Evolutionary conservation across 2,329 filamentous ascomycete genomes (phyloP).

Genomic region (Calonectria honghensis): DNA sequence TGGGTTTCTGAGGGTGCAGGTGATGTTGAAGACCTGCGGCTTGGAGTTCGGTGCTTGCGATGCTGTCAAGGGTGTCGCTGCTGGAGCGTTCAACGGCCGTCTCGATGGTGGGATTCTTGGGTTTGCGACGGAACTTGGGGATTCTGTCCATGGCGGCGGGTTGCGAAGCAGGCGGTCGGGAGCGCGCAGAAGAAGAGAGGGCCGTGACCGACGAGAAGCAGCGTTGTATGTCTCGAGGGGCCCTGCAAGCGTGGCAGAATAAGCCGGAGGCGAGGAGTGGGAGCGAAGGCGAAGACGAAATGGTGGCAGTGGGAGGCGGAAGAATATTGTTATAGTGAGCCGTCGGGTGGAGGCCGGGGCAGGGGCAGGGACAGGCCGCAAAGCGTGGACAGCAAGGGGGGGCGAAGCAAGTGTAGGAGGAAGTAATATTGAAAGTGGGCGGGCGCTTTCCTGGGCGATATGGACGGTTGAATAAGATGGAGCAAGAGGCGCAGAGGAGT

Average conservation of each 20-base stretch:
- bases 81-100: conserved; percentile 61
- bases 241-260: conserved; percentile 30
- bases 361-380: conserved; percentile 47
- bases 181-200: conserved; percentile 35
- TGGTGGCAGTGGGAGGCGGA: conserved; percentile 41
- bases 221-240: conserved; percentile 42
- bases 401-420: conserved; percentile 42
- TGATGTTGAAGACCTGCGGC: conserved; percentile 49
- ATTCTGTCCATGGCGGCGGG: conserved; percentile 63
- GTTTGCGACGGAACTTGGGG: conserved; percentile 65
- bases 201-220: conserved; percentile 42
- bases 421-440: conserved; percentile 41
- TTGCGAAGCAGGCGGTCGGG: conserved; percentile 15
- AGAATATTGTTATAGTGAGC: conserved; percentile 48
- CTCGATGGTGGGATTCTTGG: conserved; percentile 65
- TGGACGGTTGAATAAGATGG: conserved; percentile 2
- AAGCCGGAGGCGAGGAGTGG: conserved; percentile 30
- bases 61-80: conserved; percentile 55
- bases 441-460: conserved; percentile 8
- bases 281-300: conserved; percentile 39
- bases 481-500: conserved; percentile 20
- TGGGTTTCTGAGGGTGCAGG: conserved; percentile 48
- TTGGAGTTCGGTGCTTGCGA: conserved; percentile 53
- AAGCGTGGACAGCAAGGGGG: conserved; percentile 42
- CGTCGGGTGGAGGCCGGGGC: conserved; percentile 50